Evolutionary conservation across 345 rosid genomes (phyloP), one percentile per base, ranked within the genome.

Genomic region (Aethionema arabicum): DNA sequence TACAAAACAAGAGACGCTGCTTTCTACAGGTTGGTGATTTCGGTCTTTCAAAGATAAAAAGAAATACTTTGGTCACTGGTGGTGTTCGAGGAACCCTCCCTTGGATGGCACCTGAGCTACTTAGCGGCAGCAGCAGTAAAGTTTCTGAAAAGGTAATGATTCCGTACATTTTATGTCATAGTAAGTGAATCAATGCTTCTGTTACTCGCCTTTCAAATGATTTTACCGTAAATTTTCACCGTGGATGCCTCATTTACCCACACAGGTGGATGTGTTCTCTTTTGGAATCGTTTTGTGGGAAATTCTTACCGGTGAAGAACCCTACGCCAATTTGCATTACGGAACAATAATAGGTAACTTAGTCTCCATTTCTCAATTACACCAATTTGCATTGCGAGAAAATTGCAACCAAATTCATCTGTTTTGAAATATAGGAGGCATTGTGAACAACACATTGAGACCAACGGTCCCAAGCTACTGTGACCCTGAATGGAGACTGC

Each of bases 31-130:
- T 88, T 53, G 93, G 83, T 80, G 93, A 85, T 79, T 88, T 88
- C 65, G 93, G 96, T 59, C 72, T 88, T 56, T 88, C 96, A 72
- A 88, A 88, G 78, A 88, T 85, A 52, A 88, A 85, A 68, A 76
- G 82, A 72, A 83, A 84, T 71, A 88, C 96, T 59, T 82, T 88
- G 79, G 93, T 88, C 43, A 82, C 84, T 66, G 93, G 96, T 29
- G 96, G 96, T 72, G 90, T 84, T 13, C 72, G 90, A 52, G 93
- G 96, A 72, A 88, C 96, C 50, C 80, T 88, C 56, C 96, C 96
- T 32, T 88, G 96, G 96, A 88, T 85, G 96, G 96, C 96, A 43
- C 96, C 93, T 0, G 96, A 88, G 69, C 79, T 88, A 65, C 85
- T 88, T 54, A 85, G 85, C 65, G 90, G 93, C 48, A 74, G 90